These are phyloP conservation scores for Aspergillus olivimuriae DNA, from an alignment of 495 filamentous ascomycete genomes.

Conservation along the genomic window DNA sequence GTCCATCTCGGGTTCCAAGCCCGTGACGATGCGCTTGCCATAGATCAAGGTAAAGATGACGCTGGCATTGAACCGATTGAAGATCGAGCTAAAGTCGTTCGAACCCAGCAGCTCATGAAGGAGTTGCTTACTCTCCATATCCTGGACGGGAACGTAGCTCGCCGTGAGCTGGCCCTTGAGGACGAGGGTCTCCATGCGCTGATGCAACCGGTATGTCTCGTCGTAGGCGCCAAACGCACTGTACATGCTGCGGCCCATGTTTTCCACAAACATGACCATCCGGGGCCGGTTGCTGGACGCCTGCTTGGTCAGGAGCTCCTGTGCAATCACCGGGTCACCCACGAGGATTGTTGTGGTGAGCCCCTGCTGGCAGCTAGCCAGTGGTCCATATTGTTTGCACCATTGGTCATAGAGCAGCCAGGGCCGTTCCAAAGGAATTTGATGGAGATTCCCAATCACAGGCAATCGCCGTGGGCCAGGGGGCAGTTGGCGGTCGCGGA, in stretches of 20 bases:
- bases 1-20: background rate
- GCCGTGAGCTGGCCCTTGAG: too few relatives aligned
- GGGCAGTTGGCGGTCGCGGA: background rate
- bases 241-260: too few relatives aligned
- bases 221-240: too few relatives aligned
- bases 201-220: background rate
- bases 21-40: background rate
- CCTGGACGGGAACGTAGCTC: background rate
- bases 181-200: background rate
- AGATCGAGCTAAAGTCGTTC: background rate
- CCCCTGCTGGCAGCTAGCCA: background rate
- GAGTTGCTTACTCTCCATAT: background rate
- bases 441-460: background rate
- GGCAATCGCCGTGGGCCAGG: background rate
- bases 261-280: background rate
- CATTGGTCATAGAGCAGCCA: background rate
- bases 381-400: background rate
- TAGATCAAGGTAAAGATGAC: background rate
- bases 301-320: background rate
- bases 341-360: background rate
- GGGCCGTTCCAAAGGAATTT: background rate
- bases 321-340: background rate
- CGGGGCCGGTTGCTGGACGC: background rate
- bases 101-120: background rate
- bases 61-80: background rate